Conservation (phyloP, 108 stramenopile species). For the Discostella pseudostelligera region DNA sequence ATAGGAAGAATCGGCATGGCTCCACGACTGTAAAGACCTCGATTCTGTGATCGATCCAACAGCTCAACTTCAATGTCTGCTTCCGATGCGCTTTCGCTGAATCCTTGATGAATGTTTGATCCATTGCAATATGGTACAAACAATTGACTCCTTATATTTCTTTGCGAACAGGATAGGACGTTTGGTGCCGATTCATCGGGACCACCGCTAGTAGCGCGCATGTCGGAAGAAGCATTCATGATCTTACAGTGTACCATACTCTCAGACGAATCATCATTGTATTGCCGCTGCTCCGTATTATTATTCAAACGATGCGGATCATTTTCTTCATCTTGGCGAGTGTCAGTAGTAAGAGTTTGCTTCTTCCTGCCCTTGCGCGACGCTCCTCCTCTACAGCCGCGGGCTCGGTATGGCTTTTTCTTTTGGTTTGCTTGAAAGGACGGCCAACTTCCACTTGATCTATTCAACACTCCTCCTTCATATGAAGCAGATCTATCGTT, state of each 20-base stretch:
- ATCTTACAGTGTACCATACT: constrained; percentile 11
- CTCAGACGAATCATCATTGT: constrained; percentile 9
- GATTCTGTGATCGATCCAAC: constrained; percentile 7
- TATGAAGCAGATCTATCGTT: constrained; percentile 17
- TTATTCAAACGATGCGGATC: constrained; percentile 17
- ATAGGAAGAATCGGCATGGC: constrained; percentile 1
- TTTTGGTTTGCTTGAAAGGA: constrained; percentile 8
- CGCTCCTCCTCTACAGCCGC: constrained; percentile 43
- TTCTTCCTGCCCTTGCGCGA: constrained; percentile 47
- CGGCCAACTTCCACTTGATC: not conserved
- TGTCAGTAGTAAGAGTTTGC: constrained; percentile 8
- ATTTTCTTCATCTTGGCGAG: constrained; percentile 29
- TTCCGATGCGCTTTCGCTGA: not conserved
- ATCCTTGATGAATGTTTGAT: constrained; percentile 6
- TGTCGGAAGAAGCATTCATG: constrained; percentile 7
- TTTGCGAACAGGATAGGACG: constrained; percentile 1
- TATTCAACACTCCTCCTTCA: constrained; percentile 4
- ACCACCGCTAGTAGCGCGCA: not conserved
- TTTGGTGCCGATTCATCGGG: not conserved
- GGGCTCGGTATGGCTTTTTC: constrained; percentile 44
- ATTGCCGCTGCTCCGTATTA: constrained; percentile 7
- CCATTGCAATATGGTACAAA: constrained; percentile 22
- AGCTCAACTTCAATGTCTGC: constrained; percentile 1
- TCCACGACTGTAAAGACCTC: not conserved
- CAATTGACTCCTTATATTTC: not conserved